Evolutionary conservation across 257 asterid species (phyloP), one percentile per base, ranked within the genome.

Genomic region (Cinchona pubescens): DNA sequence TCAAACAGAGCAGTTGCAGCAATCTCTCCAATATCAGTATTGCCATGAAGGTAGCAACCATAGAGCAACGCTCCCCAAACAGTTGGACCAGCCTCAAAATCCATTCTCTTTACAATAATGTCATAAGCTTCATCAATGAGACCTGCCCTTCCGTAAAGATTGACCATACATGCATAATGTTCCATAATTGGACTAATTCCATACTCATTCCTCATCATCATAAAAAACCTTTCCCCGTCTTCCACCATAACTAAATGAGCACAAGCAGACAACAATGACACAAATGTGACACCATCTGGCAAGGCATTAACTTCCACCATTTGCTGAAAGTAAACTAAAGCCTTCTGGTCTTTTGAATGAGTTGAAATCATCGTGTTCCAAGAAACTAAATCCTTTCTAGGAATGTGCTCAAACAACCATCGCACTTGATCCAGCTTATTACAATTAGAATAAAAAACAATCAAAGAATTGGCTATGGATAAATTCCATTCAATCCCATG

Each of bases 281-380:
- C 96, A 25, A 94, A 94, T 59, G 97, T 91, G 51, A 94, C 81
- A 0, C 66, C 75, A 56, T 90, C 94, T 0, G 97, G 97, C 5
- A 77, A 27, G 48, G 78, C 68, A 69, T 71, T 40, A 11, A 85
- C 85, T 43, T 53, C 61, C 45, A 67, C 71, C 91, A 94, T 86
- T 42, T 46, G 77, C 32, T 87, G 63, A 72, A 90, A 94, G 87
- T 90, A 94, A 11, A 76, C 84, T 0, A 94, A 49, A 45, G 92
- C 96, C 25, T 76, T 40, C 4, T 81, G 67, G 32, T 87, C 84
- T 72, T 87, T 86, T 5, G 89, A 79, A 72, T 91, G 94, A 61
- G 92, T 92, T n/a, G 95, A 84, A 51, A 94, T 90, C 66, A 92
- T 85, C 2, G 98, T 89, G 75, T 94, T 94, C 98, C 97, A 94